Evolutionary conservation across 495 filamentous ascomycete genomes (phyloP).

Genomic region (Friedmanniomyces endolithicus): DNA sequence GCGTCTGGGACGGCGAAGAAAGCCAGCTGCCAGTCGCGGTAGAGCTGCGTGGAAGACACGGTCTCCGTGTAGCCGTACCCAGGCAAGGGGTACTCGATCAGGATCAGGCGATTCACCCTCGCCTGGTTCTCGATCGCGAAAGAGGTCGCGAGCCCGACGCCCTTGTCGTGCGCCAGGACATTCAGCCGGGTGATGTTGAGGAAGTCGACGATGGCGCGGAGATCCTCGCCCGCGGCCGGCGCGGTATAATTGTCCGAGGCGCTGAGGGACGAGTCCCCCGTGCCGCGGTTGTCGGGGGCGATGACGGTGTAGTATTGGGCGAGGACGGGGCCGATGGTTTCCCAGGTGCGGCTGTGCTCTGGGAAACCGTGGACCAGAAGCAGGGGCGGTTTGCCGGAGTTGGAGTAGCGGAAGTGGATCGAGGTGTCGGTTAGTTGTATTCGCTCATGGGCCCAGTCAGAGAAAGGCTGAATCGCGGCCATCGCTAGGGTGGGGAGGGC

Average conservation of each 20-base stretch:
- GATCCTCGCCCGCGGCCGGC: conserved; percentile 23
- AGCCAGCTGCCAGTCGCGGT: conserved; percentile 34
- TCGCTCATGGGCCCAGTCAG: background rate
- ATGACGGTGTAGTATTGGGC: conserved; percentile 42
- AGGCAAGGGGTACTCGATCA: conserved; percentile 32
- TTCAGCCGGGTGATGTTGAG: conserved; percentile 31
- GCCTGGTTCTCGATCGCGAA: conserved; percentile 7
- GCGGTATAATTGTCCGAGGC: conserved; percentile 29
- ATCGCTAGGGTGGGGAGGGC: no score
- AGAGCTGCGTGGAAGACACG: conserved; percentile 23
- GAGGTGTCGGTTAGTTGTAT: background rate
- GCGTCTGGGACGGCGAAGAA: conserved; percentile 36
- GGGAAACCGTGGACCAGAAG: background rate
- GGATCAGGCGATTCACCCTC: conserved; percentile 24
- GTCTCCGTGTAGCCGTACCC: conserved; percentile 31
- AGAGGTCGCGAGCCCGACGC: conserved; percentile 26
- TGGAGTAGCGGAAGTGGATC: background rate
- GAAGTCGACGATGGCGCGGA: conserved; percentile 32
- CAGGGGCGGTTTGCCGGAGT: background rate
- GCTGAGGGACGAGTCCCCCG: conserved; percentile 30
- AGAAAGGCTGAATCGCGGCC: background rate
- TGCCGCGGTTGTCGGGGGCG: conserved; percentile 32
- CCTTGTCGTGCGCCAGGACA: conserved; percentile 35
- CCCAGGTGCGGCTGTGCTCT: conserved; percentile 26
- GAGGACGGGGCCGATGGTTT: conserved; percentile 44